Evolutionary conservation across 805 yeast species (phyloP).

Genomic region (Metschnikowia similis): DNA sequence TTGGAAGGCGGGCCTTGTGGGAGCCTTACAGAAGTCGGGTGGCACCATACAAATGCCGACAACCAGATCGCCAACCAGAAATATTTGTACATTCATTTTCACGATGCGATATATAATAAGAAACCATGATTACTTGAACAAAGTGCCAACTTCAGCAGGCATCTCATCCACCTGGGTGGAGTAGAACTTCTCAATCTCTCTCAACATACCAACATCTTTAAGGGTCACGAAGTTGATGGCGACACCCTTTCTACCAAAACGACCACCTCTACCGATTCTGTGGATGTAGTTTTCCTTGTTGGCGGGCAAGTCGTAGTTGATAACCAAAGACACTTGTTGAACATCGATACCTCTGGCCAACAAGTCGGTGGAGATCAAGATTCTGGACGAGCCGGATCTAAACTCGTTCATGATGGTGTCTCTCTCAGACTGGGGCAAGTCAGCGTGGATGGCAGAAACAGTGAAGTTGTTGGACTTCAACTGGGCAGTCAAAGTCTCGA

Average conservation of each 20-base stretch:
- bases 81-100: slow-evolving; percentile 2
- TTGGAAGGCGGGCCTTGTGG: background rate
- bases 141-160: slow-evolving; percentile 69
- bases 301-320: slow-evolving; percentile 88
- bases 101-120: background rate
- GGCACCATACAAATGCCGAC: background rate
- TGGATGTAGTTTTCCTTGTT: slow-evolving; percentile 93
- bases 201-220: slow-evolving; percentile 67
- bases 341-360: slow-evolving; percentile 79
- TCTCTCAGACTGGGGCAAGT: slow-evolving; percentile 90
- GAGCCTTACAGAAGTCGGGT: background rate
- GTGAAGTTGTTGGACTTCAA: slow-evolving; percentile 79
- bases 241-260: slow-evolving; percentile 98
- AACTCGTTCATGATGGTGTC: slow-evolving; percentile 94
- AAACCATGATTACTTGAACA: slow-evolving; percentile 34
- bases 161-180: slow-evolving; percentile 87
- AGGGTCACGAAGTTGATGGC: slow-evolving; percentile 91
- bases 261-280: slow-evolving; percentile 97
- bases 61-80: background rate
- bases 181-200: slow-evolving; percentile 87
- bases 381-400: slow-evolving; percentile 90
- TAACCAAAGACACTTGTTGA: slow-evolving; percentile 92
- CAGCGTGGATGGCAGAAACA: slow-evolving; percentile 94
- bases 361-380: slow-evolving; percentile 87
- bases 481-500: slow-evolving; percentile 78